A percentile compares a stretch with the other conserved stretches of the same genome.
phyloP scores from a whole-genome alignment of 2,329 filamentous ascomycete species.

The Aspergillus arachidicola region DNA sequence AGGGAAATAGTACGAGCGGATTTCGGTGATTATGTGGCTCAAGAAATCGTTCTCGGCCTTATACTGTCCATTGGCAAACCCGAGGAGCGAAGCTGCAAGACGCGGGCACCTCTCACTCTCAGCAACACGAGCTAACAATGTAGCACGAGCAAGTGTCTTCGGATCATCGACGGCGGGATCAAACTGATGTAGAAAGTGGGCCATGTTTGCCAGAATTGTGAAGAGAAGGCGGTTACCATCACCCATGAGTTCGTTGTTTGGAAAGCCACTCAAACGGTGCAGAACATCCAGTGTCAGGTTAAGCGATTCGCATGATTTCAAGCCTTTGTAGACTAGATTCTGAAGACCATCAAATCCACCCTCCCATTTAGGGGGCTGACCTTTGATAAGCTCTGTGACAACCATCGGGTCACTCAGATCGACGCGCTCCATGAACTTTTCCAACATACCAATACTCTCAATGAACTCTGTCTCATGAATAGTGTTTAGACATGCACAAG shows the following conservation, averaged over 20 bases:
- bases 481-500: constrained; percentile 91
- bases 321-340: constrained; percentile 82
- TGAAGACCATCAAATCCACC: constrained; percentile 85
- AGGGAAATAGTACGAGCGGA: constrained; percentile 79
- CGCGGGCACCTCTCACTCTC: constrained; percentile 69
- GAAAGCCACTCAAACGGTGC: constrained; percentile 75
- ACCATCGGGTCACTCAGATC: constrained; percentile 74
- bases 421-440: constrained; percentile 80
- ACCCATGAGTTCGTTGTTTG: constrained; percentile 78
- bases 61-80: constrained; percentile 69
- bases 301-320: constrained; percentile 82
- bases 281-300: constrained; percentile 76
- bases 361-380: constrained; percentile 84
- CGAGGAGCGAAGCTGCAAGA: constrained; percentile 69
- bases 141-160: constrained; percentile 64
- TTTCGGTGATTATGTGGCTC: constrained; percentile 69
- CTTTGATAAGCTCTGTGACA: constrained; percentile 72
- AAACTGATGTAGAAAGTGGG: constrained; percentile 77
- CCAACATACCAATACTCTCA: constrained; percentile 88
- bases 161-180: constrained; percentile 64
- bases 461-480: constrained; percentile 95
- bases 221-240: constrained; percentile 81
- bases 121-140: constrained; percentile 70
- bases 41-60: constrained; percentile 75
- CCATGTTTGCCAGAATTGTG: constrained; percentile 86